Percentiles rank a stretch among this genome's conserved stretches.
These are phyloP conservation scores for Cladochytrium replicatum DNA, from an alignment of 192 early-diverging fungal species.

Conservation along the genomic window DNA sequence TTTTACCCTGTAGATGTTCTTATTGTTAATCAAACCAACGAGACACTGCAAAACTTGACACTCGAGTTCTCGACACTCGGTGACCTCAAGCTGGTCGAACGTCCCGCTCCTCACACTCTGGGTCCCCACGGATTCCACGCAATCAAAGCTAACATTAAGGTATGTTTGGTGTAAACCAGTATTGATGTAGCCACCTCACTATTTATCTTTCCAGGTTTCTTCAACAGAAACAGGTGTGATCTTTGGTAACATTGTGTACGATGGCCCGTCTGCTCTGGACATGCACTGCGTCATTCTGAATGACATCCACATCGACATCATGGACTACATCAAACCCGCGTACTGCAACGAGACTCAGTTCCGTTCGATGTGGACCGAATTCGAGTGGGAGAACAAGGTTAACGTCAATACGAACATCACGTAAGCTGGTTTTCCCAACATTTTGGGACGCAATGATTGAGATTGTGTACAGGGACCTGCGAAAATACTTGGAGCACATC, in stretches of 20 bases:
- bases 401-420: conserved; percentile 89
- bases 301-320: conserved; percentile 98
- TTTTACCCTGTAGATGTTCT: conserved; percentile 62
- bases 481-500: conserved; percentile 82
- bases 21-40: conserved; percentile 92
- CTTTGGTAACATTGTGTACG: conserved; percentile 98
- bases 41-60: conserved; percentile 93
- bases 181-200: not conserved
- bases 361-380: conserved; percentile 97
- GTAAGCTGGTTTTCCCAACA: conserved; percentile 30
- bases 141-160: conserved; percentile 95
- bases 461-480: conserved; percentile 54
- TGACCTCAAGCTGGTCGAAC: conserved; percentile 93
- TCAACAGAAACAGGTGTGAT: conserved; percentile 97
- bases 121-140: conserved; percentile 88
- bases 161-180: too few species aligned
- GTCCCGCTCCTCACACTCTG: conserved; percentile 73
- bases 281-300: conserved; percentile 89
- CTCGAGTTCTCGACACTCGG: conserved; percentile 98
- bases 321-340: conserved; percentile 97
- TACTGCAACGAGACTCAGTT: conserved; percentile 87
- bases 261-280: conserved; percentile 85
- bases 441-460: not conserved
- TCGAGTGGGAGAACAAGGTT: conserved; percentile 99
- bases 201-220: conserved; percentile 49